Evolutionary conservation across 2,329 filamentous ascomycete genomes (phyloP).

Genomic region (Fusarium sp.): DNA sequence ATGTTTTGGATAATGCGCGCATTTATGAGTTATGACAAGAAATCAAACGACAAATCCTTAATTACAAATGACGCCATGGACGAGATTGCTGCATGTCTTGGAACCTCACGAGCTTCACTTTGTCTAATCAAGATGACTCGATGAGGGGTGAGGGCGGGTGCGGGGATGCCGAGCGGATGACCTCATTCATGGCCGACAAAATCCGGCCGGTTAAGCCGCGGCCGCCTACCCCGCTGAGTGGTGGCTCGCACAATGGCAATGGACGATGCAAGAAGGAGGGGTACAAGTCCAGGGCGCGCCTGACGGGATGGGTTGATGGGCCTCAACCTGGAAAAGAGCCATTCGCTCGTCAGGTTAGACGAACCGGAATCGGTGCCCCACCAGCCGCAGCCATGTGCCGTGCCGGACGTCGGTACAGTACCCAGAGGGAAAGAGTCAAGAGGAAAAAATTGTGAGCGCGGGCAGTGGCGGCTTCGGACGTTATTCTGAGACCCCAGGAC

Average conservation of each 20-base stretch:
- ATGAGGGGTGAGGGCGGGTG: constrained; percentile 13
- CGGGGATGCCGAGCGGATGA: constrained; percentile 18
- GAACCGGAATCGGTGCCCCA: not conserved
- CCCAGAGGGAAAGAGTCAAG: not conserved
- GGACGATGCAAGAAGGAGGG: constrained; percentile 3
- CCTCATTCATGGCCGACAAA: constrained; percentile 22
- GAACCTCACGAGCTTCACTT: not conserved
- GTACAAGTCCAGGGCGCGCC: constrained; percentile 3
- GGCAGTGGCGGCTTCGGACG: constrained; percentile 7
- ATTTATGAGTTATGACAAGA: constrained; percentile 43
- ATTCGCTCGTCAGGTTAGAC: not conserved
- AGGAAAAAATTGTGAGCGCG: constrained; percentile 1
- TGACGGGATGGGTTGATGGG: not conserved
- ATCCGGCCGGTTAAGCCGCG: constrained; percentile 18
- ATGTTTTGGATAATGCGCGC: constrained; percentile 34
- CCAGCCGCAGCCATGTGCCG: not conserved
- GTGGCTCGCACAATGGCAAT: not conserved
- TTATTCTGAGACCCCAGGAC: not conserved
- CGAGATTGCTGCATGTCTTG: too few species aligned
- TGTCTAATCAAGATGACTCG: not conserved
- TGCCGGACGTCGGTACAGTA: not conserved
- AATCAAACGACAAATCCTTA: constrained; percentile 22
- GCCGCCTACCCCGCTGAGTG: constrained; percentile 6
- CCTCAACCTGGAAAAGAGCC: constrained; percentile 51
- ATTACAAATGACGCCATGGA: not conserved